A percentile compares a stretch with the other conserved stretches of the same genome.
Conservation (phyloP, 177 flowering plant species). For the Tripterygium wilfordii region DNA sequence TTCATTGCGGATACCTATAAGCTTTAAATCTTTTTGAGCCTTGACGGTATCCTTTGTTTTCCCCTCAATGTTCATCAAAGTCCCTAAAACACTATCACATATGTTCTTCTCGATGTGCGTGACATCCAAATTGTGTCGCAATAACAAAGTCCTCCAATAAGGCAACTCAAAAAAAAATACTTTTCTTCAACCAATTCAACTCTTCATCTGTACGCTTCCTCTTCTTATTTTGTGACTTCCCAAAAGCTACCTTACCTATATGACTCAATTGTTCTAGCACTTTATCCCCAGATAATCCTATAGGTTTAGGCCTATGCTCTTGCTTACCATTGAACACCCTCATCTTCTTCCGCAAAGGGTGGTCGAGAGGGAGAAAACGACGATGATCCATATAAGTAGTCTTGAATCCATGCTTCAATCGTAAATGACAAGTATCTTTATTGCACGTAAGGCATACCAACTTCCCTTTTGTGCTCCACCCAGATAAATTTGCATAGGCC, state of each 20-base stretch:
- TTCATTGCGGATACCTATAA: no score
- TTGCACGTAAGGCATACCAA: not conserved
- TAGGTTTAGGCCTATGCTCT: no score
- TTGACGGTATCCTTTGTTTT: slow-evolving; percentile 13
- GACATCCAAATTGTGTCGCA: slow-evolving; percentile 12
- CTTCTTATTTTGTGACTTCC: not conserved
- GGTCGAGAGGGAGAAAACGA: no score
- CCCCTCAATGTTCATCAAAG: not conserved
- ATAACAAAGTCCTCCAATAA: not conserved
- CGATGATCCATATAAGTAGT: not conserved
- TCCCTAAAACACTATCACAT: slow-evolving; percentile 6
- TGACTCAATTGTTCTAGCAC: no score
- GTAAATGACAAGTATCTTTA: not conserved
- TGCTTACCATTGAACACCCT: no score
- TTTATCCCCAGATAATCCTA: no score
- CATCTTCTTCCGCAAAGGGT: no score
- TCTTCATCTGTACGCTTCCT: not conserved
- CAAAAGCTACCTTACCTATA: no score
- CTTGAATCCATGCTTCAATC: not conserved
- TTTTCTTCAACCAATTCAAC: slow-evolving; percentile 4
- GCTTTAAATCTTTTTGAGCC: slow-evolving; percentile 8
- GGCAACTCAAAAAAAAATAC: slow-evolving; percentile 3
- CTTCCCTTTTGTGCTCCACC: slow-evolving; percentile 2
- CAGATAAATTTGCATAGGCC: not conserved
- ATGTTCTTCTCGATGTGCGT: slow-evolving; percentile 17